Base-by-base conservation (phyloP, 805 yeast species). In the Metschnikowia borealis region DNA sequence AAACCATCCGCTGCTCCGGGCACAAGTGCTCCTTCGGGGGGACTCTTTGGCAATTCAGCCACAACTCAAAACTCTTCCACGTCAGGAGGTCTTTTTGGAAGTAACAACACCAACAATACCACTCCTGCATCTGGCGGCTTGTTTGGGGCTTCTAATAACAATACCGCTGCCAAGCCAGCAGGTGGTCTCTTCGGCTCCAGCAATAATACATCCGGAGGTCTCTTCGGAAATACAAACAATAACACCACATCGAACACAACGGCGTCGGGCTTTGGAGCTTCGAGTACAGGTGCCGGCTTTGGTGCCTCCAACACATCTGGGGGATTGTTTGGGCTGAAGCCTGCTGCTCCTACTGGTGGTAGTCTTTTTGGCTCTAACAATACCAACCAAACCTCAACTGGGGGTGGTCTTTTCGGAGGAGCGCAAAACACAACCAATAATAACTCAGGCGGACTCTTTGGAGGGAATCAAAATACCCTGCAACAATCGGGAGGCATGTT, bases 401-500 rank as follows among this genome's bases (percentile, higher is more conserved):
- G 54, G 1, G 68, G 60, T 3, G 67, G 69, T 44, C 58, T 71
- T 31, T 74, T 75, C 54, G 75, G 75, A 3, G 56, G 49, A 34
- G 56, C 54, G 21, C 57, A 26, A 20, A 47, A 42, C 34, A 37
- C 48, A 13, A 17, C 20, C 23, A 36, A 26, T 18, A 34, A n/a
- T 14, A 21, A 47, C 10, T 37, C 55, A 0, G 68, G 59, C 5
- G 67, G 69, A 42, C 57, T 71, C 32, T 74, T 75, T 54, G 75
- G 74, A 3, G 54, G 49, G 32, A 58, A 51, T 26, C 58, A 32
- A 23, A 51, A 49, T 23, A 43, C 44, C 10, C 41, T 39, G 23
- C 51, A 50, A 26, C 36, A 33, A 15, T 33, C 36, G 6, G 41
- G 54, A 4, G 49, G 54, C 13, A 29, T 54, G 32, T 56, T 56